These are phyloP conservation scores for Scheffersomyces amazonensis DNA, from an alignment of 805 yeast species.

Conservation along the genomic window DNA sequence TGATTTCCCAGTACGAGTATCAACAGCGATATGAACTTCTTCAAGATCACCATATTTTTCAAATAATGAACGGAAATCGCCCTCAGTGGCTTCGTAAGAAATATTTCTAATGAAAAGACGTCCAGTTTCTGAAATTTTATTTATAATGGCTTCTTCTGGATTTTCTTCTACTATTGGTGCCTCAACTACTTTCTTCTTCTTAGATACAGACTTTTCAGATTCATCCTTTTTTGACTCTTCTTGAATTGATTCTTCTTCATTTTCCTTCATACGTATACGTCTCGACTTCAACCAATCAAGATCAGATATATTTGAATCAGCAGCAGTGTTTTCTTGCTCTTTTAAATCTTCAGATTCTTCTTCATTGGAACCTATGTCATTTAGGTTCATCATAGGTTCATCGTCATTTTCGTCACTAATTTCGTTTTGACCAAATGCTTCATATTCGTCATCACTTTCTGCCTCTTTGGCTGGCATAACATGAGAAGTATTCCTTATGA, in stretches of 20 bases:
- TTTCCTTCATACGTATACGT: slow-evolving; percentile 61
- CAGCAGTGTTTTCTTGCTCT: slow-evolving; percentile 26
- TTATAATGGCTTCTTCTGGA: slow-evolving; percentile 46
- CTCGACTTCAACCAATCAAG: slow-evolving; percentile 83
- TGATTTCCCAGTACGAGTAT: slow-evolving; percentile 83
- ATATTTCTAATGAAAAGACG: slow-evolving; percentile 88
- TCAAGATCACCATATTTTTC: slow-evolving; percentile 65
- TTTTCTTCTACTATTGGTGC: slow-evolving; percentile 15
- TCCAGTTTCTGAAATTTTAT: slow-evolving; percentile 63
- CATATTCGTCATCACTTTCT: slow-evolving; percentile 54
- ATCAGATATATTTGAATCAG: slow-evolving; percentile 61
- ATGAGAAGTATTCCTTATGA: slow-evolving; percentile 15
- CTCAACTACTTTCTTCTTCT: slow-evolving; percentile 2
- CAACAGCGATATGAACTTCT: slow-evolving; percentile 92
- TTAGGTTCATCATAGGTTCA: slow-evolving; percentile 47
- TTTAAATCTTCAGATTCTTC: slow-evolving; percentile 10
- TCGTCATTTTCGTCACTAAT: slow-evolving; percentile 26
- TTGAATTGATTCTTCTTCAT: slow-evolving; percentile 12
- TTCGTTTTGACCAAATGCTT: slow-evolving; percentile 37
- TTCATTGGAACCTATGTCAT: slow-evolving; percentile 15
- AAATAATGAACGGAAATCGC: slow-evolving; percentile 69
- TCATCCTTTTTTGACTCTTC: slow-evolving; percentile 6
- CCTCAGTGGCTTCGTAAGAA: slow-evolving; percentile 72
- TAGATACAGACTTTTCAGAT: neutral
- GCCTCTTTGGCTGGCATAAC: slow-evolving; percentile 40